phyloP scores from a whole-genome alignment of 306 rosid genomes.

The Casuarina glauca region DNA sequence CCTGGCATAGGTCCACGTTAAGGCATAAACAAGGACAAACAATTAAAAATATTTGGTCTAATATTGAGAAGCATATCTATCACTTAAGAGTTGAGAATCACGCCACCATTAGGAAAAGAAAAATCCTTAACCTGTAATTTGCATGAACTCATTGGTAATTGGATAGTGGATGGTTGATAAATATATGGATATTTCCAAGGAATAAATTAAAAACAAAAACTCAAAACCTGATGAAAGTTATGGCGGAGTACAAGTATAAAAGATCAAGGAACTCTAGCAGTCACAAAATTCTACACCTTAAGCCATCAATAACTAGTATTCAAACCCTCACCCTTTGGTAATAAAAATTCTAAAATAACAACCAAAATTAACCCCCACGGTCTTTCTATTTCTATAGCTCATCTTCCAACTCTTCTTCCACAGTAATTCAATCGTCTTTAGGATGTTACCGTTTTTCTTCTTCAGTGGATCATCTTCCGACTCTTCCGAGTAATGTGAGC shows the following conservation, averaged over 20 bases:
- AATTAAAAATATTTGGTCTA: background rate
- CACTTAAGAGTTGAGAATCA: constrained; percentile 8
- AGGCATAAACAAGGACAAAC: background rate
- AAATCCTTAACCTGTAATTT: background rate
- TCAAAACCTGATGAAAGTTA: constrained; percentile 21
- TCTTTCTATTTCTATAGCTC: no score
- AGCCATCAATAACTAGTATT: no score
- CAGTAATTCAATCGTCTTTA: constrained; percentile 21
- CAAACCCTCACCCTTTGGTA: no score
- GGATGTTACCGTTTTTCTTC: no score
- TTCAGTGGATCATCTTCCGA: no score
- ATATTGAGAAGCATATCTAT: constrained; percentile 9
- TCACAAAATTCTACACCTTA: no score
- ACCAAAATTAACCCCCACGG: no score
- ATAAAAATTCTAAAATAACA: no score
- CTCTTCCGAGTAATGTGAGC: no score
- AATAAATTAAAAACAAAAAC: background rate
- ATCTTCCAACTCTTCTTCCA: no score
- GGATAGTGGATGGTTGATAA: background rate
- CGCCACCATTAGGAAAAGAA: constrained; percentile 7
- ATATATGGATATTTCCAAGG: constrained; percentile 13
- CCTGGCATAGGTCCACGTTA: background rate
- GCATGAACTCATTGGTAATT: background rate
- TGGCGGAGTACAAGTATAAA: constrained; percentile 2
- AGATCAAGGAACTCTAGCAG: constrained; percentile 2